A percentile compares a stretch with the other conserved stretches of the same genome.
Conservation (phyloP, 2,329 filamentous ascomycete species). For the Trichoderma semiorbis region DNA sequence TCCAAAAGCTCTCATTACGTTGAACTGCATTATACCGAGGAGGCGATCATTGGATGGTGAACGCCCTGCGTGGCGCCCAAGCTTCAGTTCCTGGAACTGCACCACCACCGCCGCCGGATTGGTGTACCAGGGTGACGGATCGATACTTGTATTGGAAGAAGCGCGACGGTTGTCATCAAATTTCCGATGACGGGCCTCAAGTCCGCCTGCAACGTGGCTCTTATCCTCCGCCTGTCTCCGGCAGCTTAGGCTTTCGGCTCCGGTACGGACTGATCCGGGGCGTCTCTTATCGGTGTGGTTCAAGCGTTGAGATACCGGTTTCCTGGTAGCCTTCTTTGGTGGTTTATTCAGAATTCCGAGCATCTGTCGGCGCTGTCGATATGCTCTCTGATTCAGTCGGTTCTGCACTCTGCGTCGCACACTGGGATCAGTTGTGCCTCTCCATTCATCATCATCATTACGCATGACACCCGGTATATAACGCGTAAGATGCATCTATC, state of each 20-base stretch:
- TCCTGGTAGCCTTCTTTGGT: background rate
- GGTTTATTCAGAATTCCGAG: background rate
- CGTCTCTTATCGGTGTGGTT: background rate
- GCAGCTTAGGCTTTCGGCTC: background rate
- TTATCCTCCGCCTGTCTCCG: background rate
- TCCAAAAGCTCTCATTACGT: background rate
- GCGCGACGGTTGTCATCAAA: too few relatives aligned
- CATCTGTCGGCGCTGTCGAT: background rate
- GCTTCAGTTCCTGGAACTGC: background rate
- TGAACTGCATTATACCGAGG: background rate
- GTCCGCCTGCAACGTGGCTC: background rate
- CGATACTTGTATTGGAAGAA: background rate
- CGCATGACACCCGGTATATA: background rate
- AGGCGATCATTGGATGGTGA: background rate
- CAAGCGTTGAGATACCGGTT: background rate
- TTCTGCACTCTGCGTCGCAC: constrained; percentile 6
- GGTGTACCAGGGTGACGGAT: background rate
- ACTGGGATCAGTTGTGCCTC: background rate
- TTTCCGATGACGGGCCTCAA: background rate
- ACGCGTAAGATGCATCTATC: background rate
- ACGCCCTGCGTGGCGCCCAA: background rate
- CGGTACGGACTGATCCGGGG: background rate
- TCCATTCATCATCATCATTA: background rate
- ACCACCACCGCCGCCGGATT: background rate
- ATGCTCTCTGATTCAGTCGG: constrained; percentile 6